Base-by-base conservation (phyloP, 1,284 basidiomycete species). In the Exobasidium cylindrosporum region DNA sequence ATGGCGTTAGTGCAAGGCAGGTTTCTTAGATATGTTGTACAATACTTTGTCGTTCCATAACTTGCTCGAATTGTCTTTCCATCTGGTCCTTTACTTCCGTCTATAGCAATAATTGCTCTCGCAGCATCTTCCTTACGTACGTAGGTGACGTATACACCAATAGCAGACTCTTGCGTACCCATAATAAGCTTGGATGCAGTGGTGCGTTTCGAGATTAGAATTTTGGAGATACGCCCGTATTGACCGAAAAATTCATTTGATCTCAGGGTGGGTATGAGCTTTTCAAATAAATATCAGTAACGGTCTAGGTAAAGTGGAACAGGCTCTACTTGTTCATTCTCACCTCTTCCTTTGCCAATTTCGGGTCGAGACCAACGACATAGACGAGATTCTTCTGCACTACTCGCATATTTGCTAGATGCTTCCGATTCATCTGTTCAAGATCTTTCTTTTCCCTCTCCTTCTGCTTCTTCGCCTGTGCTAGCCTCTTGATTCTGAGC, bases 191-290 rank as follows among this genome's bases (percentile, higher is more conserved):
- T 88, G 52, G 86, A 86, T 3, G 90, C 86, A 1, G 88, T 84
- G 7, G 88, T 89, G 40, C 95, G 89, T 81, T 97, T 96, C 60
- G 91, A 89, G 53, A 99, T 87, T 58, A 97, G 85, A 63, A 98
- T 91, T 83, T 97, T 97, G 53, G 90, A 88, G 71, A 99, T 97
- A 83, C 95, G 96, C 69, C 96, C 96, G 81, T 97, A 98, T 80
- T 97, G 93, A 4, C 96, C 96, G 81, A 98, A 98, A 81, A 96
- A 97, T 70, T 99, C 96, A 76, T 89, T 89, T 13, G 92, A 94
- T 57, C 94, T 91, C 47, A 99, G 83, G 11, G 93, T 92, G 1
- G 93, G 89, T 67, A 97, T 91, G 53, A 96, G 87, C 91, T 97
- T 68, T 6, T n/a, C 35, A 14, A 31, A 35, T 11, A 32, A 3